Conservation (phyloP, 177 flowering plant genomes). For the Tripterygium wilfordii region DNA sequence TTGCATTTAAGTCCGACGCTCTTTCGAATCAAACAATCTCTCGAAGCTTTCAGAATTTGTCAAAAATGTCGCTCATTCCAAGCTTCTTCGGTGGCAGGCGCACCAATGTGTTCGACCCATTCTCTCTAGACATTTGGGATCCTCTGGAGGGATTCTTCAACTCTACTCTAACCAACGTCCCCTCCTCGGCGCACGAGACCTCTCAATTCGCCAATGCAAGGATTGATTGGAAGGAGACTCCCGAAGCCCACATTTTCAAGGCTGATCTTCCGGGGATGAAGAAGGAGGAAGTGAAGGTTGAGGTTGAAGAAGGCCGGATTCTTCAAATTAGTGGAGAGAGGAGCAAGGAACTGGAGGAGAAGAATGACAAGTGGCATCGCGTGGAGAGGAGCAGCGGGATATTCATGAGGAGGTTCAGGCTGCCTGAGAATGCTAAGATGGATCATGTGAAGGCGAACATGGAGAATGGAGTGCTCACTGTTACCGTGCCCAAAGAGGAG, state of each 20-base stretch:
- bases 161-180: slow-evolving; percentile 7
- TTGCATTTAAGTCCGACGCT: neutral
- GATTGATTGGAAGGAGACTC: slow-evolving; percentile 41
- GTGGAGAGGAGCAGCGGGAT: slow-evolving; percentile 29
- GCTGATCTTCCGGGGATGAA: slow-evolving; percentile 28
- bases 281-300: slow-evolving; percentile 28
- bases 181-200: slow-evolving; percentile 10
- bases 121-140: slow-evolving; percentile 24
- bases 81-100: slow-evolving; percentile 25
- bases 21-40: too few species aligned
- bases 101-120: slow-evolving; percentile 20
- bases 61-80: slow-evolving; percentile 23
- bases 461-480: slow-evolving; percentile 32
- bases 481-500: slow-evolving; percentile 26
- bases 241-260: slow-evolving; percentile 26
- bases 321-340: slow-evolving; percentile 36
- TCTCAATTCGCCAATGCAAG: slow-evolving; percentile 18
- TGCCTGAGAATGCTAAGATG: slow-evolving; percentile 27
- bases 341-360: slow-evolving; percentile 32
- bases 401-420: slow-evolving; percentile 27
- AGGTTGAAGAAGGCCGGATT: slow-evolving; percentile 27
- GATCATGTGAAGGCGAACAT: slow-evolving; percentile 24
- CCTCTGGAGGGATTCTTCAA: slow-evolving; percentile 17
- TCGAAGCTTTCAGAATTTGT: too few species aligned
- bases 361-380: slow-evolving; percentile 38